Conservation (phyloP, 2,329 filamentous ascomycete genomes). For the Pezicula rhizophila region DNA sequence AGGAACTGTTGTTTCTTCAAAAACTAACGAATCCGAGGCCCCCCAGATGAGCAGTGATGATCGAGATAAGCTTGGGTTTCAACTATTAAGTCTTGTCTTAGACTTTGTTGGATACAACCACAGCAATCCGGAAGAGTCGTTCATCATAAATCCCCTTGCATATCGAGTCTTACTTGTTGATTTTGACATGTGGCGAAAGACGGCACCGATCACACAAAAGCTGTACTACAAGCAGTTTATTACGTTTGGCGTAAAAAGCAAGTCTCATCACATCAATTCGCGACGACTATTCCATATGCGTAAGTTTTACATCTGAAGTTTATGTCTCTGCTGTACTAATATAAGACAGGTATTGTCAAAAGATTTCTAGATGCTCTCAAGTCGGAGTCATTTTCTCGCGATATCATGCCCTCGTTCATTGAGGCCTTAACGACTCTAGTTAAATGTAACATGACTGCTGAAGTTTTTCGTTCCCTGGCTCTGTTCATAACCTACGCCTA, state of each 20-base stretch:
- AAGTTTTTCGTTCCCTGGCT: constrained; percentile 79
- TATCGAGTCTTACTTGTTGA: constrained; percentile 91
- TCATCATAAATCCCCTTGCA: constrained; percentile 92
- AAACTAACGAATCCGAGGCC: constrained; percentile 24
- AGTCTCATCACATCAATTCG: constrained; percentile 87
- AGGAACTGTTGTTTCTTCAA: constrained; percentile 33
- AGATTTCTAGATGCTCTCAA: constrained; percentile 86
- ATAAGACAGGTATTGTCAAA: constrained; percentile 70
- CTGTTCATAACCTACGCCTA: constrained; percentile 91
- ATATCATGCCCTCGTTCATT: constrained; percentile 71
- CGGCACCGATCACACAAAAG: constrained; percentile 69
- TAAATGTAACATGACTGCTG: constrained; percentile 72
- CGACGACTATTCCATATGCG: constrained; percentile 84
- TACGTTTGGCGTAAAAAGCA: constrained; percentile 82
- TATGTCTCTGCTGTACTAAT: constrained; percentile 12
- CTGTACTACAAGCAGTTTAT: constrained; percentile 92
- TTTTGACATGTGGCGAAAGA: constrained; percentile 85
- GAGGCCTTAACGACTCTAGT: constrained; percentile 74
- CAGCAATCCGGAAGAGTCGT: constrained; percentile 73
- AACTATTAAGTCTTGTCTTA: constrained; percentile 71
- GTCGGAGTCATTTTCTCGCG: constrained; percentile 67
- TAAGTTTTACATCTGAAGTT: constrained; percentile 40
- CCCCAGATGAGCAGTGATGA: constrained; percentile 42
- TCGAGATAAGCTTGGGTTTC: constrained; percentile 48
- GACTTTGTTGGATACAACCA: constrained; percentile 86